These are phyloP conservation scores for Lachnellula arida DNA, from an alignment of 2,329 filamentous ascomycete species.

Conservation along the genomic window DNA sequence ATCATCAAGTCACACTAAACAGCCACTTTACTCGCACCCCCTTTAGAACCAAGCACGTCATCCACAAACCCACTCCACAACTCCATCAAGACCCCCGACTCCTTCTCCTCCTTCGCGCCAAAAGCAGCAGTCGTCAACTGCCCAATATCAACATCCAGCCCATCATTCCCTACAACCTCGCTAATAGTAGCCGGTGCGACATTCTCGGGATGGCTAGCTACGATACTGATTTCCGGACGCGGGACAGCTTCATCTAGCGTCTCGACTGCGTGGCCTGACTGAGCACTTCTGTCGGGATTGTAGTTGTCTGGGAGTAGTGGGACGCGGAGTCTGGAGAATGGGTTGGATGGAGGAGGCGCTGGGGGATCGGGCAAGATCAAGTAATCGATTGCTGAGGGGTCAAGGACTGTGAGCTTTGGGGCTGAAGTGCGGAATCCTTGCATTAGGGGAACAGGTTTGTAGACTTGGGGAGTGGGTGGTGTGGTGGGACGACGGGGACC, in stretches of 20 bases:
- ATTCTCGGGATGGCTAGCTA: constrained; percentile 52
- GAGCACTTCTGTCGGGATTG: constrained; percentile 26
- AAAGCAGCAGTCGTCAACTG: constrained; percentile 40
- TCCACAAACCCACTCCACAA: constrained; percentile 55
- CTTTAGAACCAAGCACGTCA: constrained; percentile 37
- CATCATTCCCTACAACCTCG: constrained; percentile 49
- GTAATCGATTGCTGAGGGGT: constrained; percentile 38
- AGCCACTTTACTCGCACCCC: constrained; percentile 2
- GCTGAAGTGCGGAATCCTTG: constrained; percentile 54
- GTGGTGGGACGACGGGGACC: constrained; percentile 30
- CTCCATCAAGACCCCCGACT: constrained; percentile 47
- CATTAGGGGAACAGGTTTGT: constrained; percentile 53
- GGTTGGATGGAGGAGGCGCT: constrained; percentile 21
- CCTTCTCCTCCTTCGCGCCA: constrained; percentile 26
- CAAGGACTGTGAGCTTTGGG: constrained; percentile 33
- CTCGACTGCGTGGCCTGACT: constrained; percentile 40
- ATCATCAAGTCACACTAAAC: background rate
- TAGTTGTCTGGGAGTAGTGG: constrained; percentile 59
- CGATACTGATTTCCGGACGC: constrained; percentile 46
- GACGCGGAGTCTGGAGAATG: constrained; percentile 45
- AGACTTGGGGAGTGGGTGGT: constrained; percentile 34
- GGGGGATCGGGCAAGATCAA: constrained; percentile 47
- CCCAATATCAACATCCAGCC: constrained; percentile 48
- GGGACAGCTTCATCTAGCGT: constrained; percentile 38
- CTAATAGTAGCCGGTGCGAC: constrained; percentile 49